Base-by-base conservation (phyloP, 2,329 filamentous ascomycete genomes). In the Diaporthe nobilis region DNA sequence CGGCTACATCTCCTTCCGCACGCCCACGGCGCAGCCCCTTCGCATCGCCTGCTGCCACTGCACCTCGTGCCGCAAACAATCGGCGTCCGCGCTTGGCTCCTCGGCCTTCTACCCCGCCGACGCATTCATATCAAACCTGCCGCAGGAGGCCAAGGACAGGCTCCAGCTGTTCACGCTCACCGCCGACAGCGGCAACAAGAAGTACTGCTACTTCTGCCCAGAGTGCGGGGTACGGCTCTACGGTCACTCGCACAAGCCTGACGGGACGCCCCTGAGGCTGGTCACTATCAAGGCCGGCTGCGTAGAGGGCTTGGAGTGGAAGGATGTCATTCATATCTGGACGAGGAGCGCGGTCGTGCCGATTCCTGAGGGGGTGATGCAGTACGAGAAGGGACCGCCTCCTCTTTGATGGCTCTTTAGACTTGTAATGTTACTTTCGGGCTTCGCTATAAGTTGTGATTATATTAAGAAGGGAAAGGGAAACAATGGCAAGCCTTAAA, bases 241-340 rank as follows among this genome's bases (percentile, higher is more conserved):
- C 12, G 37, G 37, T 10, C 37, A 13, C 37, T 39, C 37, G 10
- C 37, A 39, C 12, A 39, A 39, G 37, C 12, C 37, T 13, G 37
- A 39, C 37, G 37, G 37, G 37, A 39, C 37, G 37, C 37, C 37
- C 37, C 5, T 39, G 37, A 12, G 37, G 37, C 12, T 39, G 12
- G 37, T 39, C 3, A 13, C 10, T 39, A 13, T 39, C 37, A 39
- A 13, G 37, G 37, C 37, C 37, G 37, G 37, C 37, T 15, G 37
- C 37, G 37, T 39, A 2, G 37, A 39, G 37, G 37, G 3, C 76
- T 84, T 89, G 42, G 81, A 83, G 49, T 86, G 86, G 81, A 78
- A 82, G 2, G 80, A 78, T 0, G 85, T 82, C 0, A 83, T 80
- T 74, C 88, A 90, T 74, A 89, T 89, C 28, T 90, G 83, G 75